Conservation (phyloP, 2,329 filamentous ascomycete genomes). For the Fusarium sublunatum region DNA sequence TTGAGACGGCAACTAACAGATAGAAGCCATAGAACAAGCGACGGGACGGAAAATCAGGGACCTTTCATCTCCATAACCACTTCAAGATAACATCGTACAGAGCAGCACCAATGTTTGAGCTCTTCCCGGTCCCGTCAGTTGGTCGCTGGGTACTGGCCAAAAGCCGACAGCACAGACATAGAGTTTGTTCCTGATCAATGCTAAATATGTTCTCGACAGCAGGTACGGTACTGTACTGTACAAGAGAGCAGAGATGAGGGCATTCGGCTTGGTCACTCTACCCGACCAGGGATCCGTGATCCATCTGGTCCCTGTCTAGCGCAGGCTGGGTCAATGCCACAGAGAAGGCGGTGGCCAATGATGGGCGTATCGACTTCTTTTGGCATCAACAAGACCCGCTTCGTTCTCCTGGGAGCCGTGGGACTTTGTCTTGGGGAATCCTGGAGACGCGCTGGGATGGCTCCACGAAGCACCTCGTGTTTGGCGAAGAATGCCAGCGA, state of each 20-base stretch:
- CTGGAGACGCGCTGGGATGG: constrained; percentile 41
- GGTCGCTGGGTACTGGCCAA: constrained; percentile 30
- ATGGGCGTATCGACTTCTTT: constrained; percentile 28
- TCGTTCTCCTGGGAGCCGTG: constrained; percentile 41
- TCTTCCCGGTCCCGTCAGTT: constrained; percentile 20
- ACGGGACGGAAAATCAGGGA: constrained; percentile 36
- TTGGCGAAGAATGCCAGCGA: constrained; percentile 27
- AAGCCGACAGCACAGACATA: constrained; percentile 29
- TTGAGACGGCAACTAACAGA: constrained; percentile 26
- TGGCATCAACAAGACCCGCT: constrained; percentile 48
- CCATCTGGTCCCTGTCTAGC: constrained; percentile 46
- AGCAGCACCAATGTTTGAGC: constrained; percentile 38
- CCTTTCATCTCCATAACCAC: constrained; percentile 19
- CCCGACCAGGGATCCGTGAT: constrained; percentile 15
- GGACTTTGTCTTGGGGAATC: constrained; percentile 49
- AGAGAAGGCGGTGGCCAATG: constrained; percentile 45
- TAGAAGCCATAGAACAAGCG: constrained; percentile 3
- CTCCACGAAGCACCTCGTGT: constrained; percentile 47
- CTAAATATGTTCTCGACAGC: constrained; percentile 12
- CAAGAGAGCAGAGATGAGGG: constrained; percentile 16
- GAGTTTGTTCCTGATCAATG: constrained; percentile 31
- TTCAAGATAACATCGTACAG: constrained; percentile 19
- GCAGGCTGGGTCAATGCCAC: constrained; percentile 48
- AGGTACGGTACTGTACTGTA: constrained; percentile 4
- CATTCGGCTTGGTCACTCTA: constrained; percentile 32